phyloP scores from a whole-genome alignment of 768 basidiomycete species.

The Russula foetens region DNA sequence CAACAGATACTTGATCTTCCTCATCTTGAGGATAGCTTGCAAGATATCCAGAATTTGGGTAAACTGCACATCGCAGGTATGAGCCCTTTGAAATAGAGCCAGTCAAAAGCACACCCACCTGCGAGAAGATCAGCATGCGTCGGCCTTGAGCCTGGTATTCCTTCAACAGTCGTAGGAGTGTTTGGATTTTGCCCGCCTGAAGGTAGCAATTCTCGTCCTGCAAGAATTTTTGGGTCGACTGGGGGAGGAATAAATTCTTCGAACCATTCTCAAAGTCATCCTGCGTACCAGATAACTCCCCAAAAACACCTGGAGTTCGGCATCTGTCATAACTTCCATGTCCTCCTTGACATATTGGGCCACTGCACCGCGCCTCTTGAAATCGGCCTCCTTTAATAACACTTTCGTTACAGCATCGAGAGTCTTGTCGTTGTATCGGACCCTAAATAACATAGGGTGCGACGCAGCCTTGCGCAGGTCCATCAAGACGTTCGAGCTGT shows the following conservation, averaged over 20 bases:
- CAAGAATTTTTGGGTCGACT: constrained; percentile 69
- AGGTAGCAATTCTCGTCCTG: constrained; percentile 70
- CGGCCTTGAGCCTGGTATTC: constrained; percentile 60
- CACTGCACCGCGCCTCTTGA: constrained; percentile 71
- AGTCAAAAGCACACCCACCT: constrained; percentile 40
- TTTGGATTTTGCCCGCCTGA: constrained; percentile 81
- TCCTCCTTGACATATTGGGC: constrained; percentile 91
- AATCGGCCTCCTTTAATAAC: constrained; percentile 86
- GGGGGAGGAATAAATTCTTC: background rate
- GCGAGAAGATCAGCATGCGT: constrained; percentile 90
- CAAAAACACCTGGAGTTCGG: constrained; percentile 85
- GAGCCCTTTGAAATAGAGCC: background rate
- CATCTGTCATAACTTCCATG: constrained; percentile 97
- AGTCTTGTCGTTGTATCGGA: constrained; percentile 67
- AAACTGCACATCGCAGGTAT: constrained; percentile 45
- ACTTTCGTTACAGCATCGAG: constrained; percentile 71
- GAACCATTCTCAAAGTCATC: background rate
- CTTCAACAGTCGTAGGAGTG: constrained; percentile 62
- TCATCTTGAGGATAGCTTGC: constrained; percentile 67
- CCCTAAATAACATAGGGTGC: constrained; percentile 95
- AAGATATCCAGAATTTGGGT: constrained; percentile 94
- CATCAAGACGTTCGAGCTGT: constrained; percentile 92
- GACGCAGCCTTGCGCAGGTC: constrained; percentile 93
- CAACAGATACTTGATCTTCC: constrained; percentile 65
- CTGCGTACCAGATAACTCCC: constrained; percentile 70